Evolutionary conservation across 1,284 basidiomycete genomes (phyloP), one percentile per base, ranked within the genome.

Genomic region (Malassezia caprae): DNA sequence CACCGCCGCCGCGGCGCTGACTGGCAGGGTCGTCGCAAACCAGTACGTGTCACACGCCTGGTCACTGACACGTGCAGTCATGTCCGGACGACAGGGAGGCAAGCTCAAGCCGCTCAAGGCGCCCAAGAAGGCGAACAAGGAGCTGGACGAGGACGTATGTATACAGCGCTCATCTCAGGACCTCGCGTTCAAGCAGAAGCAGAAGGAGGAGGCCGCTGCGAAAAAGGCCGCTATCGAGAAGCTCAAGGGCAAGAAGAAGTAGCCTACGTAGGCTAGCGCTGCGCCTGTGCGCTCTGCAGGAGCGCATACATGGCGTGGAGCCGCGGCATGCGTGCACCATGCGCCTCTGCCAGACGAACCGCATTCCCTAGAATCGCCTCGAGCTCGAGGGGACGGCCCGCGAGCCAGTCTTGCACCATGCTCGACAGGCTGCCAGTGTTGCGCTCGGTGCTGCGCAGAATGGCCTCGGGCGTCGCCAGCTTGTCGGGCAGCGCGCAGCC

Each of bases 371-470:
- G 43, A 31, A 73, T 75, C 3, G 76, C 77, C 51, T 78, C 76
- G 1, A 78, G 60, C 58, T 78, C 78, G 68, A 78, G 73, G 8
- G 71, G 69, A 7, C 69, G 54, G 2, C 63, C 65, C 0, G 63
- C 62, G 41, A 75, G 69, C 77, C 77, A 78, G 56, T 78, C 78
- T 13, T 76, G 59, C 23, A 78, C 61, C 77, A 78, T 78, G 48
- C 73, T 76, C 8, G 77, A 77, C 56, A 65, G 64, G 11, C 75
- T 76, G 5, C 58, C 63, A 19, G 67, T 73, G 51, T 78, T 78
- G 19, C 76, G 58, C 52, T 76, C 75, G 0, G 69, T 76, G 45
- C 68, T 73, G 31, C 60, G 67, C 26, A 78, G 59, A 41, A 78
- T 76, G 27, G 64, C 58, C 13, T 77, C 75, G 1, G 76, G 69